phyloP scores from a whole-genome alignment of 495 filamentous ascomycete genomes.

The Lentithecium fluviatile region DNA sequence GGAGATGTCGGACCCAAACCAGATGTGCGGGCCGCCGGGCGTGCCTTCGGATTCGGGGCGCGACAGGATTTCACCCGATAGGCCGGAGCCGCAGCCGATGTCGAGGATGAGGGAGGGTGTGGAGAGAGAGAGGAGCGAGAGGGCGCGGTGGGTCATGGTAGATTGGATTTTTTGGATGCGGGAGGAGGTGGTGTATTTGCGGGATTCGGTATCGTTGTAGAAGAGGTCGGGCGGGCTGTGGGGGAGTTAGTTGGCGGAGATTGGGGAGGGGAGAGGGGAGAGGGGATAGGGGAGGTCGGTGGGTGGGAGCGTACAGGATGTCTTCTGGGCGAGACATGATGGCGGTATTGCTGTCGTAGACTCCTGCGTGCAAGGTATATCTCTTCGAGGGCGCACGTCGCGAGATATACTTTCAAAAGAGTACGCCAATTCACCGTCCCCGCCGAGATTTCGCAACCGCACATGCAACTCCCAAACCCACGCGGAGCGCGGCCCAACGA shows the following conservation, averaged over 20 bases:
- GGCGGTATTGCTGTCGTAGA: conserved; percentile 11
- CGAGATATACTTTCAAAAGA: too few relatives aligned
- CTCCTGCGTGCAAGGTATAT: neutral
- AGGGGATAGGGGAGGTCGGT: conserved; percentile 3
- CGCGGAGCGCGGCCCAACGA: neutral
- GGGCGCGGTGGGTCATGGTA: conserved; percentile 87
- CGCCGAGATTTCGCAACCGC: conserved; percentile 15
- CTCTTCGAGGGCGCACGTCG: too few relatives aligned
- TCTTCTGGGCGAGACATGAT: conserved; percentile 96
- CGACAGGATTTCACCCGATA: conserved; percentile 90
- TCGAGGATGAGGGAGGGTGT: conserved; percentile 86
- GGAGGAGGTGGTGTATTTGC: conserved; percentile 95
- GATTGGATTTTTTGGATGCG: conserved; percentile 94
- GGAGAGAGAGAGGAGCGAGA: conserved; percentile 81
- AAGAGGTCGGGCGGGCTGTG: conserved; percentile 89
- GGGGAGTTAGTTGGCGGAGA: conserved; percentile 9
- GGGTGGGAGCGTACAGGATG: conserved; percentile 61
- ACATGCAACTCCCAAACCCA: conserved; percentile 4
- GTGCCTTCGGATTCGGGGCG: conserved; percentile 50
- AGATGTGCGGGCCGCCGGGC: conserved; percentile 82
- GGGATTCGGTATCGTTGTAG: conserved; percentile 92
- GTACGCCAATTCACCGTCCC: too few relatives aligned
- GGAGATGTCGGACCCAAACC: conserved; percentile 95
- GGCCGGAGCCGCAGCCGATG: conserved; percentile 90
- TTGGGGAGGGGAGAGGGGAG: neutral